Evolutionary conservation across 1,284 basidiomycete species (phyloP).

Genomic region (Sphaerobolus stellatus): DNA sequence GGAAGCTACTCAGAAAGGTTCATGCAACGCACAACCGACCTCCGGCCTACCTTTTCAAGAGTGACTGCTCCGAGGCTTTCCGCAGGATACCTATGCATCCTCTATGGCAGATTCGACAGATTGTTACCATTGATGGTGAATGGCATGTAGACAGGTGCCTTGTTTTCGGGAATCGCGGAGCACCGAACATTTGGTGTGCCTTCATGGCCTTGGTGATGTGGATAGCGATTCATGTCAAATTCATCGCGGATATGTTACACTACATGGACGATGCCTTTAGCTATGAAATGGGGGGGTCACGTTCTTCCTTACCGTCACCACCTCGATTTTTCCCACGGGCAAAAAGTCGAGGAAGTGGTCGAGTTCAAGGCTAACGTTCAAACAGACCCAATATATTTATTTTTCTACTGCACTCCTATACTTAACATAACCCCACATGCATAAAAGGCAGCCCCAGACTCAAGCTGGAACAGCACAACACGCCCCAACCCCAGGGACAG

Average conservation of each 20-base stretch:
- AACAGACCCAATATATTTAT: no score
- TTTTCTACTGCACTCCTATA: no score
- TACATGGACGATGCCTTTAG: conserved; percentile 4
- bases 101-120: conserved; percentile 6
- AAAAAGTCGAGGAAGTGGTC: no score
- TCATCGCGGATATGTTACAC: background rate
- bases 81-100: conserved; percentile 8
- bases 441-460: no score
- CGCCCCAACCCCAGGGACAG: no score
- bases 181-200: background rate
- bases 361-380: no score
- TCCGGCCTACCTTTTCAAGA: conserved; percentile 34
- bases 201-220: no score
- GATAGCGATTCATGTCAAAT: background rate
- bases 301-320: conserved; percentile 5
- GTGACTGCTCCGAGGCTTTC: conserved; percentile 41
- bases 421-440: no score
- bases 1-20: background rate
- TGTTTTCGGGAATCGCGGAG: background rate
- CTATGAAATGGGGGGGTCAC: background rate
- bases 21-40: background rate
- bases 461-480: no score
- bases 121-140: background rate
- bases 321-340: background rate
- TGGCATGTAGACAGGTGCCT: conserved; percentile 3